Evolutionary conservation across 2,329 filamentous ascomycete genomes (phyloP), one percentile per base, ranked within the genome.

Genomic region (Pestalotiopsis sp.): DNA sequence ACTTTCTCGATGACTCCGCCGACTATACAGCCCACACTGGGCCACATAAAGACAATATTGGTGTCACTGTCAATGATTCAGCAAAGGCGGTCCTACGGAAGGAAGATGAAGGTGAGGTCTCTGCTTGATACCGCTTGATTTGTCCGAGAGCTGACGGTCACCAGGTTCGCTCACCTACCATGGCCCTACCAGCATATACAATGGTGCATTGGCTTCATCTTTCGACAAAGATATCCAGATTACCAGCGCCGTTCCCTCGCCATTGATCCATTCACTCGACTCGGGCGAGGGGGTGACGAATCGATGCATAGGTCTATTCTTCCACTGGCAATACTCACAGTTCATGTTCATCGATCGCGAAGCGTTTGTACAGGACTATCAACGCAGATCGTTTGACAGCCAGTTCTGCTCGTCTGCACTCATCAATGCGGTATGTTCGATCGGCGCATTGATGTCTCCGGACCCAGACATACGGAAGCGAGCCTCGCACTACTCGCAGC

Each of bases 1-100:
- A 78, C 73, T 62, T 52, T 52, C 45, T 81, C 72, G 39, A 81
- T 72, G 56, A 82, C 36, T 69, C 25, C 14, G 25, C 31, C 25
- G 25, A 60, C 14, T 60, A 31, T 23, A 60, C 14, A 7, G 20
- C 57, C 25, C n/a, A 27, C 12, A 14, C 31, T 6, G 31, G 17
- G 12, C 25, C 7, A 7, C 20, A 60, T 2, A 38, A 23, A 2
- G 7, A 60, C 11, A 6, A 14, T 2, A 27, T 14, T 3, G 7
- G 25, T 12, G 25, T 14, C 25, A 23, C 57, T 52, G 5, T 9
- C n/a, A 2, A 52, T 20, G 45, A 52, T 9, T 9, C 5, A 9
- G 45, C 45, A 6, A 52, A 52, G 17, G 45, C 45, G 3, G 45
- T 52, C 17, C 17, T 52, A n/a, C 45, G 45, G 6, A n/a, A 52